phyloP scores from a whole-genome alignment of 2,329 filamentous ascomycete species.

The Scytalidium lignicola region DNA sequence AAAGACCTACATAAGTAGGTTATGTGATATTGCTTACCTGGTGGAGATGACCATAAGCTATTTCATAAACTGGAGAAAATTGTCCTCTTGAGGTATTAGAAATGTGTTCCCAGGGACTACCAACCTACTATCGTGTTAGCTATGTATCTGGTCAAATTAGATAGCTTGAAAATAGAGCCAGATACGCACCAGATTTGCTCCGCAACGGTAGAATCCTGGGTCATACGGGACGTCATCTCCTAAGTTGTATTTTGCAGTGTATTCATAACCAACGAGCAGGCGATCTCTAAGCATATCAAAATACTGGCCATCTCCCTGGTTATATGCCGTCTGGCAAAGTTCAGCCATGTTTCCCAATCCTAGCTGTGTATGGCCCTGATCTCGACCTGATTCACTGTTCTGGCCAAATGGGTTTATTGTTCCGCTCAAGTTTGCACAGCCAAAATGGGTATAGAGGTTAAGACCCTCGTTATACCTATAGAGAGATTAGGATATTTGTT shows the following conservation, averaged over 20 bases:
- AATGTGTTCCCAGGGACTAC: neutral
- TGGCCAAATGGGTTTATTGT: slow-evolving; percentile 26
- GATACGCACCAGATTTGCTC: slow-evolving; percentile 28
- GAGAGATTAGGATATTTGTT: slow-evolving; percentile 5
- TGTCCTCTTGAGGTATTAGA: neutral
- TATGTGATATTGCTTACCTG: neutral
- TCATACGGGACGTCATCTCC: slow-evolving; percentile 39
- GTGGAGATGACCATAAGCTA: neutral
- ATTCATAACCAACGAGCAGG: slow-evolving; percentile 33
- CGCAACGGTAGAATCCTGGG: slow-evolving; percentile 32
- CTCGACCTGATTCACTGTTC: slow-evolving; percentile 37
- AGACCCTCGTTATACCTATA: slow-evolving; percentile 6
- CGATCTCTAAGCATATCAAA: slow-evolving; percentile 27
- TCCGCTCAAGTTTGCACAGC: slow-evolving; percentile 17
- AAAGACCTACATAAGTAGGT: neutral
- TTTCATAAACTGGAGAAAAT: neutral
- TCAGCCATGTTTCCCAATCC: slow-evolving; percentile 34
- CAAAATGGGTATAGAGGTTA: slow-evolving; percentile 19
- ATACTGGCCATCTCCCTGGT: slow-evolving; percentile 38
- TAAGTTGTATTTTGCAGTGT: slow-evolving; percentile 37
- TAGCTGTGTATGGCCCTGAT: slow-evolving; percentile 40
- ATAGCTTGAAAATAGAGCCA: neutral
- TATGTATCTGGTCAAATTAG: neutral
- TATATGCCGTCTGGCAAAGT: slow-evolving; percentile 37
- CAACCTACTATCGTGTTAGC: neutral